Percentiles rank a stretch among this genome's conserved stretches.
Evolutionary conservation across 305 asterid species (phyloP).

Genomic region (Lippia alba): DNA sequence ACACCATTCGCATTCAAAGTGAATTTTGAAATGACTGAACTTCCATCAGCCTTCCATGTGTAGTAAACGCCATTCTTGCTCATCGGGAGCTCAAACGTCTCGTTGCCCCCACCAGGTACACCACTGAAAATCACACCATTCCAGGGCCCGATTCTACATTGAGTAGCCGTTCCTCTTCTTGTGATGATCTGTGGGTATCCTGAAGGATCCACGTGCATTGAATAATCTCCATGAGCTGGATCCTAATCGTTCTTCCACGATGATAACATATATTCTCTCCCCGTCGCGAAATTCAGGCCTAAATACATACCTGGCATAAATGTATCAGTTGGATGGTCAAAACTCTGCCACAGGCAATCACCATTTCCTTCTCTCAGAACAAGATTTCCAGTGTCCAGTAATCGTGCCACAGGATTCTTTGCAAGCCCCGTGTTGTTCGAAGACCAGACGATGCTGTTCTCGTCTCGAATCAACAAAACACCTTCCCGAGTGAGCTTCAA

Average conservation of each 20-base stretch:
- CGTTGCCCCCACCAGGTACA: slow-evolving; percentile 1
- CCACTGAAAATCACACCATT: slow-evolving; percentile 25
- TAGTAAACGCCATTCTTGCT: not conserved
- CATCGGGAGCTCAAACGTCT: not conserved
- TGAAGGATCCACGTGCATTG: not conserved
- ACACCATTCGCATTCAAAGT: not conserved
- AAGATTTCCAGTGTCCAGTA: slow-evolving; percentile 49
- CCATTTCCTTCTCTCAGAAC: slow-evolving; percentile 36
- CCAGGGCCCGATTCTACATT: slow-evolving; percentile 39
- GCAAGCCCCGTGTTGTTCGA: slow-evolving; percentile 13
- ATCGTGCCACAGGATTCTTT: slow-evolving; percentile 27
- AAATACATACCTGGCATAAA: slow-evolving; percentile 37
- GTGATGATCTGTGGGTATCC: slow-evolving; percentile 33
- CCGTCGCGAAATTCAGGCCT: slow-evolving; percentile 35
- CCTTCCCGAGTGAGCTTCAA: slow-evolving; percentile 35
- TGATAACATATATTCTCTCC: slow-evolving; percentile 26
- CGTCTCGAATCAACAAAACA: slow-evolving; percentile 32
- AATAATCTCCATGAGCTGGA: slow-evolving; percentile 44
- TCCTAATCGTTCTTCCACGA: slow-evolving; percentile 45
- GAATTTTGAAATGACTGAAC: not conserved
- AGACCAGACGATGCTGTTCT: slow-evolving; percentile 41
- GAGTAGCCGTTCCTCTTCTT: not conserved
- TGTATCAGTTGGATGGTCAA: slow-evolving; percentile 43
- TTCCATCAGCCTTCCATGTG: not conserved
- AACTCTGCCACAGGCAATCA: slow-evolving; percentile 47